These are phyloP conservation scores for Hypocrella siamensis DNA, from an alignment of 2,329 filamentous ascomycete genomes.

Conservation along the genomic window DNA sequence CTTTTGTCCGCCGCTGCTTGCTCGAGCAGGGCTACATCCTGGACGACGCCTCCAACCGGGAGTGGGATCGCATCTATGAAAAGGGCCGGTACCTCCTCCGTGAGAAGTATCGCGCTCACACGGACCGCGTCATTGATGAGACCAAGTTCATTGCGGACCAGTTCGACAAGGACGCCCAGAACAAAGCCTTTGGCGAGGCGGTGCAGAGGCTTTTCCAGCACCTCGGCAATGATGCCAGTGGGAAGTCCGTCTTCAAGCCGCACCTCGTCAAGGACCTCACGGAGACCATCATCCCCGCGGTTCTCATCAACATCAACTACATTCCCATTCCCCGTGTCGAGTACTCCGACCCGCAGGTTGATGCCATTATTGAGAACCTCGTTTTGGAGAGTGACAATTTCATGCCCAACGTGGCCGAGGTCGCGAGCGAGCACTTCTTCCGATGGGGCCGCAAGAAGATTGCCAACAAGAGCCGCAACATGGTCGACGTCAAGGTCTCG, in stretches of 20 bases:
- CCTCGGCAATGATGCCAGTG: constrained; percentile 73
- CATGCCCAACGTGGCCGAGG: constrained; percentile 79
- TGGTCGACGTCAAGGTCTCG: constrained; percentile 66
- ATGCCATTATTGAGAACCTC: constrained; percentile 85
- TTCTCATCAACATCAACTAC: constrained; percentile 77
- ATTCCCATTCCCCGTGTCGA: constrained; percentile 90
- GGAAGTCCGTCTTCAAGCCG: constrained; percentile 81
- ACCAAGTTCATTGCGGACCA: constrained; percentile 78
- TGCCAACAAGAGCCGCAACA: constrained; percentile 67
- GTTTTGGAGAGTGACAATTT: constrained; percentile 95
- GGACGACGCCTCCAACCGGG: constrained; percentile 58
- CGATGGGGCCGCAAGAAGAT: constrained; percentile 85
- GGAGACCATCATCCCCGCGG: constrained; percentile 68
- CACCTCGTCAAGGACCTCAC: constrained; percentile 80
- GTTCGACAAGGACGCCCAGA: constrained; percentile 78
- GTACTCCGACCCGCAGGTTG: constrained; percentile 68
- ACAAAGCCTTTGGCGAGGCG: constrained; percentile 62
- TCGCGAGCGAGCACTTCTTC: constrained; percentile 87
- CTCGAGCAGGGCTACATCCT: constrained; percentile 86
- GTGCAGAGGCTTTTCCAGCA: constrained; percentile 74
- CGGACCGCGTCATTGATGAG: constrained; percentile 75
- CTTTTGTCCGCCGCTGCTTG: constrained; percentile 67
- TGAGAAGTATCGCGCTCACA: constrained; percentile 75
- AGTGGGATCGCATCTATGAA: constrained; percentile 79
- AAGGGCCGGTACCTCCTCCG: constrained; percentile 74